Conservation (phyloP, 495 filamentous ascomycete genomes). For the Chaetomium fimeti region DNA sequence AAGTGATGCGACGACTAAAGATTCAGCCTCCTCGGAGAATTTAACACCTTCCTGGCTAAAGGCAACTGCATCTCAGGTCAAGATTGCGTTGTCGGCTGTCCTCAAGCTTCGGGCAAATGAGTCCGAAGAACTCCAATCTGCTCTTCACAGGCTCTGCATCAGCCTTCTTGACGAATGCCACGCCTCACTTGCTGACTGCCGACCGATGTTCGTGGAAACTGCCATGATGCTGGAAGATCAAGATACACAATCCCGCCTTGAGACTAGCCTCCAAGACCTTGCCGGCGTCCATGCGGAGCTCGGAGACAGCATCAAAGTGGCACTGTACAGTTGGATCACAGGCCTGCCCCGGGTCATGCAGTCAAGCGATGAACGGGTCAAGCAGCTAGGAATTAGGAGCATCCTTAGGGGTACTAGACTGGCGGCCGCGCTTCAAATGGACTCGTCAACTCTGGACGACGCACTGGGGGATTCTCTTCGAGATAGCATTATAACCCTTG, state of each 20-base stretch:
- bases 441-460: conserved; percentile 67
- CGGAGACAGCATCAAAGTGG: conserved; percentile 65
- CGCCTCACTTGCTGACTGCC: conserved; percentile 66
- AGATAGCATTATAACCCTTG: conserved; percentile 55
- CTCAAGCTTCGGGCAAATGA: conserved; percentile 75
- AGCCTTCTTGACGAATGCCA: conserved; percentile 74
- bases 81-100: conserved; percentile 76
- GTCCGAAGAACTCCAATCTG: conserved; percentile 64
- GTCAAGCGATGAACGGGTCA: conserved; percentile 73
- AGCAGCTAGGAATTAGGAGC: conserved; percentile 67
- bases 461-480: conserved; percentile 62
- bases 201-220: conserved; percentile 73
- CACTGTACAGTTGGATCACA: conserved; percentile 76
- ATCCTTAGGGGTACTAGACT: conserved; percentile 72
- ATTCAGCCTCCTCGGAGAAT: conserved; percentile 14
- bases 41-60: conserved; percentile 70
- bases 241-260: conserved; percentile 44
- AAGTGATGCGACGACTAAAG: conserved; percentile 13
- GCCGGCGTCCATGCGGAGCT: conserved; percentile 62
- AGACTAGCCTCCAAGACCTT: conserved; percentile 57
- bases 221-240: conserved; percentile 67
- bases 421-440: conserved; percentile 61
- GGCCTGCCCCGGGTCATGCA: conserved; percentile 81
- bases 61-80: conserved; percentile 78
- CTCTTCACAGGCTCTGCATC: conserved; percentile 67